Evolutionary conservation across 2,329 filamentous ascomycete genomes (phyloP), one percentile per base, ranked within the genome.

Genomic region (Botrytis pseudocinerea): DNA sequence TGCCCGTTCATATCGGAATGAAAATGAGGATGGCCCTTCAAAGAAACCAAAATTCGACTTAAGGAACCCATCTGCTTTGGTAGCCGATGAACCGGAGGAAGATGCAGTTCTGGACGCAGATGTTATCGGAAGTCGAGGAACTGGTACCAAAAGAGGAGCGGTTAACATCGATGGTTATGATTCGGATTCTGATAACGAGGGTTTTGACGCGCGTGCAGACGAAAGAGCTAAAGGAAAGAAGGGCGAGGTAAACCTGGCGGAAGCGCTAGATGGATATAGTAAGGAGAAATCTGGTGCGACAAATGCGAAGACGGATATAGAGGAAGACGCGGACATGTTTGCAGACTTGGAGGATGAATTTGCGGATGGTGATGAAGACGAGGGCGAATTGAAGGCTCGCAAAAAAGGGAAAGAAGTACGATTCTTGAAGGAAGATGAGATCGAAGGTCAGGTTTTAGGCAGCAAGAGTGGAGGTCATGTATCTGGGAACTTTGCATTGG

Each of bases 101-200:
- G 92, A 94, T 78, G 89, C 90, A 0, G 88, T 95, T 42, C 88
- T 99, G 14, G 93, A 97, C 69, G 94, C 95, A 35, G 96, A 98
- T 80, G 95, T 98, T 57, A 98, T 98, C 76, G 94, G 95, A 25
- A 88, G 87, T 70, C 87, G 89, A 28, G 89, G 89, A 1, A 87
- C 89, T 46, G 88, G 90, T 59, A 93, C 94, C 0, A 97, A 97
- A 82, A 93, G 96, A 75, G 95, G 95, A 77, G 96, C 95, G 0
- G 93, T 99, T 72, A 98, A 98, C 80, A 90, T 99, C 59, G 96
- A 98, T 80, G 96, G 96, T 69, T 99, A 98, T 83, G 95, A 98
- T 78, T 96, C 92, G 16, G 96, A 99, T 82, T 97, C 95, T 3
- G 89, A 92, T 70, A 95, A 97, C 76, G 96, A 98, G 80, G 94